Conservation (phyloP, 106 monocot genomes). For the Narthecium ossifragum region DNA sequence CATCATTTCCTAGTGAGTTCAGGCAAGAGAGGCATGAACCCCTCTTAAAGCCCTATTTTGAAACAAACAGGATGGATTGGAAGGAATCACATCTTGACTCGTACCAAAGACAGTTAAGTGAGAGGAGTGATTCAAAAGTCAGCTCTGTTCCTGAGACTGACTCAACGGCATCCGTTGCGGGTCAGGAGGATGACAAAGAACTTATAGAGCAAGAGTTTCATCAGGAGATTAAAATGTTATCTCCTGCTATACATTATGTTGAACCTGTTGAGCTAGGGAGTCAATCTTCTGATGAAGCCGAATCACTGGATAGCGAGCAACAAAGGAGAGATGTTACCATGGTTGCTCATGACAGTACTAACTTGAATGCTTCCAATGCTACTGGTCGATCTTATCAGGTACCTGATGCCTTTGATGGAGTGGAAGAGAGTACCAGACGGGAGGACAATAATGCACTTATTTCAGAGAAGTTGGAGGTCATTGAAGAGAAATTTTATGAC, state of each 20-base stretch:
- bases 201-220: conserved; percentile 12
- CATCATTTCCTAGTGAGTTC: conserved; percentile 27
- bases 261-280: conserved; percentile 14
- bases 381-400: conserved; percentile 5
- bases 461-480: conserved; percentile 15
- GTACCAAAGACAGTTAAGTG: conserved; percentile 23
- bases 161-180: conserved; percentile 19
- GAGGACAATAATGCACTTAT: conserved; percentile 6
- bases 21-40: conserved; percentile 17
- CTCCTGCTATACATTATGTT: neutral
- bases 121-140: conserved; percentile 30
- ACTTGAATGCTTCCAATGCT: neutral
- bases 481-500: conserved; percentile 22
- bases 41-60: conserved; percentile 40
- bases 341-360: conserved; percentile 8
- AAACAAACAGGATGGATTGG: conserved; percentile 25
- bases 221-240: conserved; percentile 2
- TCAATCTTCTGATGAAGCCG: conserved; percentile 21
- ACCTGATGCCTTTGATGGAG: conserved; percentile 3
- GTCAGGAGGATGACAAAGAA: conserved; percentile 24
- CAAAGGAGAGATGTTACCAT: conserved; percentile 9
- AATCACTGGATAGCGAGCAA: conserved; percentile 13
- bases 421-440: conserved; percentile 4
- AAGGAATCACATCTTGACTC: conserved; percentile 9
- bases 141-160: conserved; percentile 31